Conservation (phyloP, 2,329 filamentous ascomycete genomes). For the Leptographium flavum region DNA sequence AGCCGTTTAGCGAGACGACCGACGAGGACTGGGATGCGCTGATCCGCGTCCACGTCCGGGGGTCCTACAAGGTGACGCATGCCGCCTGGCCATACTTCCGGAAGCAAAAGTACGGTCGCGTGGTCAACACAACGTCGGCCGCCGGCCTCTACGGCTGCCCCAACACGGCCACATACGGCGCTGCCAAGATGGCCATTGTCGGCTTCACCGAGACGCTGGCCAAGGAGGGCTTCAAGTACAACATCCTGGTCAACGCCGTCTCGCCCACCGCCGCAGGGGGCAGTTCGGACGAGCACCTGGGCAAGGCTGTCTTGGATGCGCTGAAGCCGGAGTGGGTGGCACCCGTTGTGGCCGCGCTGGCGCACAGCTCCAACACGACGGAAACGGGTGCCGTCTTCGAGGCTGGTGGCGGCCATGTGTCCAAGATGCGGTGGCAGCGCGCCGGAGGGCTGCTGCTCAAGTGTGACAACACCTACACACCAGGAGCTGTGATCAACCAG, state of each 20-base stretch:
- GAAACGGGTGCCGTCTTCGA: slow-evolving; percentile 90
- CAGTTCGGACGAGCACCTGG: slow-evolving; percentile 93
- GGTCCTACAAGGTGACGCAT: slow-evolving; percentile 87
- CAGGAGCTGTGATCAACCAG: slow-evolving; percentile 73
- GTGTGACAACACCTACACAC: slow-evolving; percentile 76
- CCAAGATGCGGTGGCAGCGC: slow-evolving; percentile 92
- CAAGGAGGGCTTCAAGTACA: slow-evolving; percentile 96
- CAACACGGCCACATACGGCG: slow-evolving; percentile 92
- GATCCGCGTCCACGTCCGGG: slow-evolving; percentile 81
- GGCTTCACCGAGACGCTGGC: slow-evolving; percentile 96
- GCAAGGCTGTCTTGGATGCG: slow-evolving; percentile 73
- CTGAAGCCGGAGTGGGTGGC: slow-evolving; percentile 92
- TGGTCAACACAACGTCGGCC: slow-evolving; percentile 95
- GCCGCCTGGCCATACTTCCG: slow-evolving; percentile 96
- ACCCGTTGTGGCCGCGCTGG: slow-evolving; percentile 76
- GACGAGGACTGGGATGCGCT: slow-evolving; percentile 95
- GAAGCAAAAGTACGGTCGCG: slow-evolving; percentile 94
- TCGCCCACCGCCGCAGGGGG: slow-evolving; percentile 88
- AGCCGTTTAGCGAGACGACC: slow-evolving; percentile 98
- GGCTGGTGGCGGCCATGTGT: slow-evolving; percentile 79
- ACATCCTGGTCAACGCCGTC: slow-evolving; percentile 90
- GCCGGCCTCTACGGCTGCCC: slow-evolving; percentile 93
- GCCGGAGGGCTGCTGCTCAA: slow-evolving; percentile 79
- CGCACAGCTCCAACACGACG: slow-evolving; percentile 66
- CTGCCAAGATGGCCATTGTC: slow-evolving; percentile 87